Conservation (phyloP, 192 early-diverging fungal species). For the Rhizoclosmatium globosum region DNA sequence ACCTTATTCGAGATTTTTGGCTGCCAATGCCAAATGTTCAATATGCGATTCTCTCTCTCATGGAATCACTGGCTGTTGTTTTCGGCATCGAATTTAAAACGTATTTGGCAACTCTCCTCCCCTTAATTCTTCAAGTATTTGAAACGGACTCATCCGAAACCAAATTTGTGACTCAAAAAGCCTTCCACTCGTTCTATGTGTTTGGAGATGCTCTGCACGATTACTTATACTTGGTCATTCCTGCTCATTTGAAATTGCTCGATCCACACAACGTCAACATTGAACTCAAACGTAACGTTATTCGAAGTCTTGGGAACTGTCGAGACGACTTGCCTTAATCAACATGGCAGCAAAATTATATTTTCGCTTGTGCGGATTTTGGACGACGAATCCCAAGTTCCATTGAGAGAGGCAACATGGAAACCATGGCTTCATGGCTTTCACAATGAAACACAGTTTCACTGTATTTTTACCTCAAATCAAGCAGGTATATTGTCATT, state of each 20-base stretch:
- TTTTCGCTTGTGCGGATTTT: conserved; percentile 59
- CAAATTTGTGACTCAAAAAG: not conserved
- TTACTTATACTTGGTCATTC: conserved; percentile 81
- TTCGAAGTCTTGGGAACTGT: conserved; percentile 69
- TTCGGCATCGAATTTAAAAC: conserved; percentile 80
- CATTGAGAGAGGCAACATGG: conserved; percentile 68
- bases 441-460: conserved; percentile 77
- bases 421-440: conserved; percentile 75
- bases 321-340: conserved; percentile 66
- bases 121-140: not conserved
- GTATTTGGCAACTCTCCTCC: conserved; percentile 11
- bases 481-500: conserved; percentile 55
- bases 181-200: not conserved
- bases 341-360: conserved; percentile 78
- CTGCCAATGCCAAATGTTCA: conserved; percentile 66
- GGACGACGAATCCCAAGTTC: not conserved
- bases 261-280: conserved; percentile 65
- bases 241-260: conserved; percentile 71
- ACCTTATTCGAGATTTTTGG: conserved; percentile 72
- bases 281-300: conserved; percentile 57
- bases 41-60: conserved; percentile 73
- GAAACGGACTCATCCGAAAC: not conserved
- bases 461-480: conserved; percentile 79
- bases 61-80: conserved; percentile 78
- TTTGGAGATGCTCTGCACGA: conserved; percentile 67